Conservation (phyloP, 2,329 filamentous ascomycete species). For the Xylaria multiplex region DNA sequence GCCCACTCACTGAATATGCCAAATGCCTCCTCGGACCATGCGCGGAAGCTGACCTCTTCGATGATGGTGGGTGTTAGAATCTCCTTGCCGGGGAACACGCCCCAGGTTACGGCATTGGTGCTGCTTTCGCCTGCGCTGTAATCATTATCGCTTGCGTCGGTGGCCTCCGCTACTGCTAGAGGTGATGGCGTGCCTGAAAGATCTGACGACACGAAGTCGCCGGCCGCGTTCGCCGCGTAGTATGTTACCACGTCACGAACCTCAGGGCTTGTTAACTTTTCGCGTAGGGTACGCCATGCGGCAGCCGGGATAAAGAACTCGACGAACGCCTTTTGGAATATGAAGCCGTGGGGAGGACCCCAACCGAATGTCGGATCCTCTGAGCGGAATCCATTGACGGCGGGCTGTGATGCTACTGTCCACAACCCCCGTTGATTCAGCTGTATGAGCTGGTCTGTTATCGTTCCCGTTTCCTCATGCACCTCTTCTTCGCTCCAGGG, state of each 20-base stretch:
- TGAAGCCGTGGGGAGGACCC: slow-evolving; percentile 91
- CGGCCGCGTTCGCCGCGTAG: slow-evolving; percentile 82
- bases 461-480: slow-evolving; percentile 83
- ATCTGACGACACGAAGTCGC: slow-evolving; percentile 81
- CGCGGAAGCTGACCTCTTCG: slow-evolving; percentile 90
- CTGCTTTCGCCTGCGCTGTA: slow-evolving; percentile 55
- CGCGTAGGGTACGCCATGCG: slow-evolving; percentile 76
- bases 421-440: slow-evolving; percentile 90
- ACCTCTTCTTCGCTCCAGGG: slow-evolving; percentile 95
- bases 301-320: slow-evolving; percentile 87
- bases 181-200: slow-evolving; percentile 51
- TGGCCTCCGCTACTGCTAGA: background rate
- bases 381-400: slow-evolving; percentile 85
- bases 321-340: slow-evolving; percentile 98
- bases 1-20: slow-evolving; percentile 96
- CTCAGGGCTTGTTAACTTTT: slow-evolving; percentile 67
- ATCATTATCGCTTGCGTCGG: background rate
- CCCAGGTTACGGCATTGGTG: slow-evolving; percentile 97
- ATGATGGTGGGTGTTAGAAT: slow-evolving; percentile 97
- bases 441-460: slow-evolving; percentile 76
- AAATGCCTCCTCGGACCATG: slow-evolving; percentile 96
- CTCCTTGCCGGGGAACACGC: slow-evolving; percentile 93
- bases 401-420: slow-evolving; percentile 95
- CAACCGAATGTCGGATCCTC: slow-evolving; percentile 86
- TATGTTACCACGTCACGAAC: slow-evolving; percentile 78